Evolutionary conservation across 2,329 filamentous ascomycete genomes (phyloP), one percentile per base, ranked within the genome.

Genomic region (Ascochyta clinopodiicola): DNA sequence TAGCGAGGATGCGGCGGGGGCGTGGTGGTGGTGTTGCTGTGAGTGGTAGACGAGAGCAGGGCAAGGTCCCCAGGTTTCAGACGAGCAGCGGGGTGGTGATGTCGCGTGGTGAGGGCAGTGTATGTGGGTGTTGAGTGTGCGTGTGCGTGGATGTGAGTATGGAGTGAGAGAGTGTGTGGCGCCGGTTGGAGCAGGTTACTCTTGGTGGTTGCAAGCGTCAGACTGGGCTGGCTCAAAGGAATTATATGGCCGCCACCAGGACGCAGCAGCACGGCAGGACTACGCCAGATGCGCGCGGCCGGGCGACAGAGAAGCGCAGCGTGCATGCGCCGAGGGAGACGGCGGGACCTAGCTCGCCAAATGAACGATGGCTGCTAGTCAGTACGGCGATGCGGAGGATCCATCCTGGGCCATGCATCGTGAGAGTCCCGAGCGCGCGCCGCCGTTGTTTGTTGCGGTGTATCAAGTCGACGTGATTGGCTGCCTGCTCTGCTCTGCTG

Each of bases 311-410:
- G 42, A 21, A 51, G 37, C 37, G 49, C 27, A 45, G 55, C 54
- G 36, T 44, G 42, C 59, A 55, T 51, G 44, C 55, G 59, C 55
- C 56, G 56, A 64, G 60, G 44, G 52, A 38, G 54, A 46, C 58
- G 58, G 66, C 66, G 61, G 67, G 56, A 56, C 63, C 62, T 68
- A 64, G 67, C 60, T 63, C 32, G 42, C 54, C 61, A 57, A 61
- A 60, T 57, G 49, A 48, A 59, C 56, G 24, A 40, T 60, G 58
- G 63, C 57, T 54, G 56, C 59, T 57, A 62, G 57, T 58, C 51
- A 45, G n/a, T 37, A 51, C 56, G 46, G 51, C 58, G 21, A 44
- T 51, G 46, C 36, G 39, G 44, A 54, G 38, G 34, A 6, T 24
- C 22, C 22, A 24, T 6, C 22, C 22, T 24, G 22, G 40, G 27